phyloP scores from a whole-genome alignment of 2,329 filamentous ascomycete genomes.

The Talaromyces atroroseus region DNA sequence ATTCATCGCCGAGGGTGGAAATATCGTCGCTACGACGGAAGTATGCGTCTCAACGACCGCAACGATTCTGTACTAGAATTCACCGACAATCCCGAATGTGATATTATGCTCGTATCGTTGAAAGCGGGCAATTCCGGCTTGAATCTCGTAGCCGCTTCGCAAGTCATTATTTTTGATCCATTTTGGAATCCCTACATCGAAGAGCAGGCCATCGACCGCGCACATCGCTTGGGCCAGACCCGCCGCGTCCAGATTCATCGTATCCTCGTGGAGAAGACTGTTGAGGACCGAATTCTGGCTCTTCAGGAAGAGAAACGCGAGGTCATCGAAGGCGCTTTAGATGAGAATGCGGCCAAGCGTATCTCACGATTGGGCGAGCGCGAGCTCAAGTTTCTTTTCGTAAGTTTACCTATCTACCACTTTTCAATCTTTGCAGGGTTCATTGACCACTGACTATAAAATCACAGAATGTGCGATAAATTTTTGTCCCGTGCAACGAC shows the following conservation, averaged over 20 bases:
- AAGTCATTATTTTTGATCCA: conserved; percentile 85
- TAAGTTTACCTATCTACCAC: conserved; percentile 19
- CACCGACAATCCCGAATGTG: conserved; percentile 54
- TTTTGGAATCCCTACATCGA: conserved; percentile 95
- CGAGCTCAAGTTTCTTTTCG: conserved; percentile 69
- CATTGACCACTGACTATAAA: neutral
- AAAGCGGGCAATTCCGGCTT: conserved; percentile 81
- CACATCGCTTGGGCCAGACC: conserved; percentile 79
- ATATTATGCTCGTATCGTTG: conserved; percentile 70
- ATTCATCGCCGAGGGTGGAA: conserved; percentile 54
- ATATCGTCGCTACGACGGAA: conserved; percentile 70
- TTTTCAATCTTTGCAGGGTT: neutral
- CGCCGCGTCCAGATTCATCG: conserved; percentile 72
- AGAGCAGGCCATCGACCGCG: conserved; percentile 85
- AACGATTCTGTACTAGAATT: conserved; percentile 65
- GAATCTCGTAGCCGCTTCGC: conserved; percentile 75
- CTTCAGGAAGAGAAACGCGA: conserved; percentile 74
- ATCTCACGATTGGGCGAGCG: conserved; percentile 60
- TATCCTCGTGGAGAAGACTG: conserved; percentile 68
- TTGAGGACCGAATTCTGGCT: conserved; percentile 79
- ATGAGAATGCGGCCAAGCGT: conserved; percentile 64
- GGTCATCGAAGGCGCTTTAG: conserved; percentile 71
- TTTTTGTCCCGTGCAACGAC: neutral
- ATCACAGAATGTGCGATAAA: neutral
- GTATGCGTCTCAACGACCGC: conserved; percentile 62